These are phyloP conservation scores for Talaromyces funiculosus DNA, from an alignment of 2,329 filamentous ascomycete genomes.

Conservation along the genomic window DNA sequence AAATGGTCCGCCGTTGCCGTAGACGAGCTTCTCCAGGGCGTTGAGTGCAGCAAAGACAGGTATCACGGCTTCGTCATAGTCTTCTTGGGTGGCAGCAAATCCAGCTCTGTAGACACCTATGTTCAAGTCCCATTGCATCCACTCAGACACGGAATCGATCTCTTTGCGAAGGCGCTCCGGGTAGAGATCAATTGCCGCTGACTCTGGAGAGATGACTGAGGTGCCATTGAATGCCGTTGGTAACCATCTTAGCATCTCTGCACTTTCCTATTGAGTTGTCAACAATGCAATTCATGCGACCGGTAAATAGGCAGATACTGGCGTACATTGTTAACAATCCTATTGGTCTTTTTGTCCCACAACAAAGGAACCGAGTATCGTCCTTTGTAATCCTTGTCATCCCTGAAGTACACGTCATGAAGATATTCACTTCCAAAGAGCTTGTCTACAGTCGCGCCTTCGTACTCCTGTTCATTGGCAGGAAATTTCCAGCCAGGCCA, in stretches of 20 bases:
- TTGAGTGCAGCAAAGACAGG: constrained; percentile 57
- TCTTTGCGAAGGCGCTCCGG: constrained; percentile 42
- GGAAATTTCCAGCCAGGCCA: constrained; percentile 62
- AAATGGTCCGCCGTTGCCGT: constrained; percentile 48
- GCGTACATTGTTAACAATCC: constrained; percentile 52
- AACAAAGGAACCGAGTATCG: constrained; percentile 57
- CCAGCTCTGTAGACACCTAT: constrained; percentile 58
- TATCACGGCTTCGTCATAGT: constrained; percentile 51
- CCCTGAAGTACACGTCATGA: constrained; percentile 59
- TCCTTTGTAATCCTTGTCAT: constrained; percentile 55
- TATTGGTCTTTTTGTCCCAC: constrained; percentile 55
- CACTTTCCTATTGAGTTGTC: constrained; percentile 43
- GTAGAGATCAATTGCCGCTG: constrained; percentile 48
- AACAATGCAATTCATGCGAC: background rate
- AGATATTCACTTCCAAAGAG: constrained; percentile 55
- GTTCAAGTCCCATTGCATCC: constrained; percentile 55
- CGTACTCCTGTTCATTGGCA: constrained; percentile 48
- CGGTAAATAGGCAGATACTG: no score
- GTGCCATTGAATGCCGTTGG: constrained; percentile 50
- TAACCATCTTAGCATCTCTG: constrained; percentile 54
- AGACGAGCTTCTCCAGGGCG: constrained; percentile 48
- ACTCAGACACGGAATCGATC: constrained; percentile 51
- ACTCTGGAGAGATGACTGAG: constrained; percentile 38
- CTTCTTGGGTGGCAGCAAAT: constrained; percentile 51
- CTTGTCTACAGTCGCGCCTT: constrained; percentile 55